A percentile compares a stretch with the other conserved stretches of the same genome.
phyloP scores from a whole-genome alignment of 495 filamentous ascomycete genomes.

The Extremus antarcticus region DNA sequence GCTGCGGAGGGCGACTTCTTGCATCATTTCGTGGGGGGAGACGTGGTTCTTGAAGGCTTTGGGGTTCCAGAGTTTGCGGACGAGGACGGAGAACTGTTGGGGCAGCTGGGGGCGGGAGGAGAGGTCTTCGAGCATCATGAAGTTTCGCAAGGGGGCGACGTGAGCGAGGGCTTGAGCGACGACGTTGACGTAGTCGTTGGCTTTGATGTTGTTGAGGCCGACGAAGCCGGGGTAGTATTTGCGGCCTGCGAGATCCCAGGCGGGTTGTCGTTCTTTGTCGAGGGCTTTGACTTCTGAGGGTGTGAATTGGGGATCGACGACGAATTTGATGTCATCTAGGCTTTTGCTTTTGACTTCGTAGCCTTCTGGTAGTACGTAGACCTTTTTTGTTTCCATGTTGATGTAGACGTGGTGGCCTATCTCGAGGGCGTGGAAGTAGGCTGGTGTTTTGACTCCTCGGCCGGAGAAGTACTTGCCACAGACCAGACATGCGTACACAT shows the following conservation, averaged over 20 bases:
- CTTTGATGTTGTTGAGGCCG: constrained; percentile 99
- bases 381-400: constrained; percentile 90
- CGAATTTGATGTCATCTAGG: constrained; percentile 96
- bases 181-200: constrained; percentile 97
- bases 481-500: constrained; percentile 94
- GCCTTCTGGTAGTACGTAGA: constrained; percentile 92
- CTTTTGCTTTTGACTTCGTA: constrained; percentile 95
- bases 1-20: constrained; percentile 82
- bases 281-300: constrained; percentile 67
- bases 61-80: constrained; percentile 97
- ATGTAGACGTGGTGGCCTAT: constrained; percentile 93
- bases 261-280: constrained; percentile 63
- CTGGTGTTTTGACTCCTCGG: constrained; percentile 83
- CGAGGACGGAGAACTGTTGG: constrained; percentile 76
- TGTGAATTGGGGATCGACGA: constrained; percentile 81
- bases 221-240: constrained; percentile 88
- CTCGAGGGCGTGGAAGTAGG: constrained; percentile 96
- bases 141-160: constrained; percentile 82
- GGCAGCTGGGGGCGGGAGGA: constrained; percentile 47
- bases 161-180: constrained; percentile 89
- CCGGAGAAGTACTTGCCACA: constrained; percentile 98
- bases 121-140: constrained; percentile 76
- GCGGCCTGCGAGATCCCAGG: constrained; percentile 68
- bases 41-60: constrained; percentile 95
- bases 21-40: constrained; percentile 90